Percentiles rank a stretch among this genome's conserved stretches.
Evolutionary conservation across 163 green algal species (phyloP).

Genomic region (Coccomyxa subellipsoidea): DNA sequence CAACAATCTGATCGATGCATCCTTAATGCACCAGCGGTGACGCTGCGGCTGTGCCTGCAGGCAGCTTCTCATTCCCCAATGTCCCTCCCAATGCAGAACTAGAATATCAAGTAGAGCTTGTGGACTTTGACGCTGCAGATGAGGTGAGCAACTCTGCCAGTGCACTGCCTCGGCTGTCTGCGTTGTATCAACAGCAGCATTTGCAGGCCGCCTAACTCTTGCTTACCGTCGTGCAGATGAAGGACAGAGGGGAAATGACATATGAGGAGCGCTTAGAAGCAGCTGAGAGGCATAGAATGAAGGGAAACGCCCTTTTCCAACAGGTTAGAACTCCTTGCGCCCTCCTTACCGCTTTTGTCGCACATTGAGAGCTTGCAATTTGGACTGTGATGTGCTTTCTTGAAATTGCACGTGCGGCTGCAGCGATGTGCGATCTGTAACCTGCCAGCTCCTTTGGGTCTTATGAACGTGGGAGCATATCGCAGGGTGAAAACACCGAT

Average conservation of each 20-base stretch:
- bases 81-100: constrained; percentile 67
- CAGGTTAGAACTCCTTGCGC: constrained; percentile 12
- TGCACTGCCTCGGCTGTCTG: no score
- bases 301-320: constrained; percentile 70
- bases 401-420: no score
- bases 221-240: constrained; percentile 40
- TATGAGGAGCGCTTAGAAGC: constrained; percentile 84
- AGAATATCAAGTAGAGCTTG: constrained; percentile 71
- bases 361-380: no score
- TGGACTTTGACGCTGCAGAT: constrained; percentile 60
- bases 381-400: no score
- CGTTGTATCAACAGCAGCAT: no score
- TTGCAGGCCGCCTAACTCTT: no score
- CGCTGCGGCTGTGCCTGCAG: constrained; percentile 22
- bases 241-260: constrained; percentile 50
- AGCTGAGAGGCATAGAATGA: constrained; percentile 58
- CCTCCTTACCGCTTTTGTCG: no score
- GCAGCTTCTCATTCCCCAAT: constrained; percentile 80
- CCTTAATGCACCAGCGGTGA: no score
- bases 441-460: no score
- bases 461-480: no score
- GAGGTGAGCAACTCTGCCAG: constrained; percentile 51
- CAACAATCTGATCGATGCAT: no score
- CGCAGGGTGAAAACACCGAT: constrained; percentile 1
- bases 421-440: no score